phyloP scores from a whole-genome alignment of 805 yeast species.

The Cyberlindnera sargentensis region DNA sequence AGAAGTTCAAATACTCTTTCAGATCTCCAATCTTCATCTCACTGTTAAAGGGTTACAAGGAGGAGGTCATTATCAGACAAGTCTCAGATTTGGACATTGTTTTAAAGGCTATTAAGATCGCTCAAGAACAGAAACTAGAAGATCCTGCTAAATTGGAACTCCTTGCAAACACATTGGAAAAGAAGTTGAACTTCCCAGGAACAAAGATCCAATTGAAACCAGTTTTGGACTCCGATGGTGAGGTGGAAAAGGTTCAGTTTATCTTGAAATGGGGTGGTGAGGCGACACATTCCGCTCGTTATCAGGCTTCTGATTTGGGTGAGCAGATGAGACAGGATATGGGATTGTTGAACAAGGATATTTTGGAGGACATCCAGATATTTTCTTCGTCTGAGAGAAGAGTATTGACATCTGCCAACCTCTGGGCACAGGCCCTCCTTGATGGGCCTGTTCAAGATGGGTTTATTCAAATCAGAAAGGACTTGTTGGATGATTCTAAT shows the following conservation, averaged over 20 bases:
- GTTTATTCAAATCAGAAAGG: constrained; percentile 77
- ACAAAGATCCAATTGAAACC: constrained; percentile 96
- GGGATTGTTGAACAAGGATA: constrained; percentile 75
- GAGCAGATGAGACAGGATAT: constrained; percentile 93
- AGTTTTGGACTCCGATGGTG: constrained; percentile 54
- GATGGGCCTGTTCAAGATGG: constrained; percentile 68
- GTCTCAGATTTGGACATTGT: constrained; percentile 82
- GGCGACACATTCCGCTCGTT: constrained; percentile 94
- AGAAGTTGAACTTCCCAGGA: constrained; percentile 88
- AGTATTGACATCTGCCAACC: constrained; percentile 86
- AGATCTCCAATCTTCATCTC: constrained; percentile 81
- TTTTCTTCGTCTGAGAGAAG: constrained; percentile 92
- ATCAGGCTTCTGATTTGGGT: constrained; percentile 92
- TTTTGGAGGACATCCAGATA: constrained; percentile 77
- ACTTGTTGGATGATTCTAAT: constrained; percentile 88
- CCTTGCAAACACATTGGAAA: constrained; percentile 75
- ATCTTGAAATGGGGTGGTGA: constrained; percentile 99
- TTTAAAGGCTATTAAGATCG: constrained; percentile 73
- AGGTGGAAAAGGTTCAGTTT: constrained; percentile 91
- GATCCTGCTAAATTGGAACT: constrained; percentile 72
- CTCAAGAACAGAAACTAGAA: constrained; percentile 73
- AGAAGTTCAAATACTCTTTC: constrained; percentile 93
- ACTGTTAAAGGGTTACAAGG: constrained; percentile 86
- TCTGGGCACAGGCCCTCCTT: constrained; percentile 66
- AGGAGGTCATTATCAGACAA: constrained; percentile 91